A percentile compares a stretch with the other conserved stretches of the same genome.
These are phyloP conservation scores for Fusarium sp. DNA, from an alignment of 2,329 filamentous ascomycete species.

Conservation along the genomic window DNA sequence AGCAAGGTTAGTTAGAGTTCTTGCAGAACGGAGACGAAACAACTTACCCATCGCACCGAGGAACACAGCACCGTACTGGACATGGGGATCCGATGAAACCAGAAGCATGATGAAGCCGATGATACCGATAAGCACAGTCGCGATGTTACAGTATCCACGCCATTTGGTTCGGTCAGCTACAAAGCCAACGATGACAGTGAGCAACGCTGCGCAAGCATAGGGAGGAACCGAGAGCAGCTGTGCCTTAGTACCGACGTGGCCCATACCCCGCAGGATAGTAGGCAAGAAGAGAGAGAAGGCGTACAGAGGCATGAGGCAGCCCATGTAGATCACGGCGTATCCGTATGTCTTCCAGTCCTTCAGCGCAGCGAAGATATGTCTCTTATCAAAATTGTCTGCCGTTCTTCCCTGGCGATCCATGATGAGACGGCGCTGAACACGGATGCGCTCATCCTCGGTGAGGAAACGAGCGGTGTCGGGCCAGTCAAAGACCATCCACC, in stretches of 20 bases:
- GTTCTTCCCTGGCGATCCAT: conserved; percentile 76
- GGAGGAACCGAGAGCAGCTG: conserved; percentile 71
- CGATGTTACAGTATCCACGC: conserved; percentile 77
- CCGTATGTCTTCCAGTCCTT: conserved; percentile 81
- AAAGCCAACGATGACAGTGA: conserved; percentile 74
- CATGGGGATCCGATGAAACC: conserved; percentile 62
- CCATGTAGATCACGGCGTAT: conserved; percentile 63
- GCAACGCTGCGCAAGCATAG: conserved; percentile 70
- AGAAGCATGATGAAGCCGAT: conserved; percentile 76
- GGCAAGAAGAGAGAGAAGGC: conserved; percentile 69
- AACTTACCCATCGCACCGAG: conserved; percentile 65
- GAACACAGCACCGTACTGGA: conserved; percentile 78
- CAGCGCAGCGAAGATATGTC: conserved; percentile 77
- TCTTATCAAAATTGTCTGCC: conserved; percentile 77
- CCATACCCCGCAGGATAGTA: conserved; percentile 63
- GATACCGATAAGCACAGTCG: conserved; percentile 70
- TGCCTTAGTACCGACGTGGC: conserved; percentile 56
- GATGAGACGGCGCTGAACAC: conserved; percentile 76
- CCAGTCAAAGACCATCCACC: conserved; percentile 83
- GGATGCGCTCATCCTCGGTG: conserved; percentile 71
- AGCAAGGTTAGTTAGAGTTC: conserved; percentile 1
- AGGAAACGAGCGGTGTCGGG: conserved; percentile 80
- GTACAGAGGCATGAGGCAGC: conserved; percentile 64
- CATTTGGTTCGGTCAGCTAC: conserved; percentile 73
- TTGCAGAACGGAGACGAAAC: rapidly evolving